Base-by-base conservation (phyloP, 768 basidiomycete species). In the Panellus pusillus region DNA sequence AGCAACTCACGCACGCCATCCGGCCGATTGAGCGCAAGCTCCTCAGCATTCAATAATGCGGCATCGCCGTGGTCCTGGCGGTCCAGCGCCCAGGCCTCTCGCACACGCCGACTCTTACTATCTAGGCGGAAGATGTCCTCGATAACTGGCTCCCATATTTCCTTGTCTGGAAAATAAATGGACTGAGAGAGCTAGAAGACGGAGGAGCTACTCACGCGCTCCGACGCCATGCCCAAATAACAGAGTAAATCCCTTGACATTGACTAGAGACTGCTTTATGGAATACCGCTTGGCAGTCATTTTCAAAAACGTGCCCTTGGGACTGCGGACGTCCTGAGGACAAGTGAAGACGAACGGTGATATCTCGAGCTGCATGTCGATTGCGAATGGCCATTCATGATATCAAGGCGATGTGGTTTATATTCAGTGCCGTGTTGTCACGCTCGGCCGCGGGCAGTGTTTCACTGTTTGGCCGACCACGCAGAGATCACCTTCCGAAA, bases 241-340 rank as follows among this genome's bases (percentile, higher is more conserved):
- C 19, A 54, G 40, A 6, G 52, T 54, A 13, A 54, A 18, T 17
- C 52, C 45, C 3, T 19, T 20, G 32, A 37, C 13, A 31, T 54
- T 43, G 13, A 45, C 29, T 18, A 19, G 6, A 24, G 45, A 54
- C 6, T 47, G 19, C 12, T 14, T 41, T 17, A 31, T 47, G 24
- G 17, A 42, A 37, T 54, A 54, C 20, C 52, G 45, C 32, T 54
- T 54, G 14, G 45, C 45, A 11, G 52, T 54, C 45, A 54, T 54
- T 28, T 47, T 41, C 44, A 54, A 40, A 28, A 42, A 28, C n/a
- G 39, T 47, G 18, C 52, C 52, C 3, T 44, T 27, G 6, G 45
- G 44, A 20, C 52, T 47, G 39, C n/a, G 52, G 29, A 14, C 44
- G 42, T 43, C 27, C 17, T 47, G 52, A 15, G 52, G 52, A 9